phyloP scores from a whole-genome alignment of 2,329 filamentous ascomycete species.

The Tolypocladium nubicola region DNA sequence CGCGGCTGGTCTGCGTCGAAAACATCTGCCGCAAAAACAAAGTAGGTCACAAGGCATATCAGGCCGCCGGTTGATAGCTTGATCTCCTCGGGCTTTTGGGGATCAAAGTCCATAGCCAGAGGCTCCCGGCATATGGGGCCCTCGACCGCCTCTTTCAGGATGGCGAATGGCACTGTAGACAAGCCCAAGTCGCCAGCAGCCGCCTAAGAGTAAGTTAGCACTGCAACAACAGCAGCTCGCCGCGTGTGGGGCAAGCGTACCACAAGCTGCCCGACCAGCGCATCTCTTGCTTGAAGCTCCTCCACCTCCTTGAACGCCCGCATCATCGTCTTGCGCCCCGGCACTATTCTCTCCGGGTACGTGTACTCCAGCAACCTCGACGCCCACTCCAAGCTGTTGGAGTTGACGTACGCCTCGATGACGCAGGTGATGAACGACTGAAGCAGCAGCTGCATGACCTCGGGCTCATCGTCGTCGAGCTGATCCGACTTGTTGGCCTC shows the following conservation, averaged over 20 bases:
- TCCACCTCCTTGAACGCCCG: constrained; percentile 56
- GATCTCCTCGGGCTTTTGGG: constrained; percentile 38
- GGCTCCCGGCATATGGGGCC: constrained; percentile 32
- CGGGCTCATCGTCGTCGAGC: constrained; percentile 42
- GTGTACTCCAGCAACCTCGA: constrained; percentile 58
- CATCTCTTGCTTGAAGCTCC: constrained; percentile 48
- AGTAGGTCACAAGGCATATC: constrained; percentile 49
- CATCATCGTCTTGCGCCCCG: constrained; percentile 48
- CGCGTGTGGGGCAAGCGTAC: constrained; percentile 28
- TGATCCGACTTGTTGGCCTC: constrained; percentile 33
- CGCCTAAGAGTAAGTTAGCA: constrained; percentile 31
- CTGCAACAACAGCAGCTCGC: not conserved
- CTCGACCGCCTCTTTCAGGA: constrained; percentile 34
- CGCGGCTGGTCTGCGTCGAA: constrained; percentile 45
- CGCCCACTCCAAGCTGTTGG: constrained; percentile 49
- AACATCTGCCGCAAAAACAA: constrained; percentile 50
- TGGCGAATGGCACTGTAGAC: constrained; percentile 30
- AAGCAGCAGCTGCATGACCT: constrained; percentile 53
- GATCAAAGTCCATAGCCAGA: constrained; percentile 33
- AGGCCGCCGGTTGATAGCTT: constrained; percentile 48
- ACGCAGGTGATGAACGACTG: constrained; percentile 72
- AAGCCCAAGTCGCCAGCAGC: constrained; percentile 53
- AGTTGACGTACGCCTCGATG: constrained; percentile 61
- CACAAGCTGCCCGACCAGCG: constrained; percentile 61
- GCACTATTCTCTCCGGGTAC: constrained; percentile 52